A percentile compares a stretch with the other conserved stretches of the same genome.
phyloP scores from a whole-genome alignment of 2,329 filamentous ascomycete species.

The Coniosporium uncinatum region DNA sequence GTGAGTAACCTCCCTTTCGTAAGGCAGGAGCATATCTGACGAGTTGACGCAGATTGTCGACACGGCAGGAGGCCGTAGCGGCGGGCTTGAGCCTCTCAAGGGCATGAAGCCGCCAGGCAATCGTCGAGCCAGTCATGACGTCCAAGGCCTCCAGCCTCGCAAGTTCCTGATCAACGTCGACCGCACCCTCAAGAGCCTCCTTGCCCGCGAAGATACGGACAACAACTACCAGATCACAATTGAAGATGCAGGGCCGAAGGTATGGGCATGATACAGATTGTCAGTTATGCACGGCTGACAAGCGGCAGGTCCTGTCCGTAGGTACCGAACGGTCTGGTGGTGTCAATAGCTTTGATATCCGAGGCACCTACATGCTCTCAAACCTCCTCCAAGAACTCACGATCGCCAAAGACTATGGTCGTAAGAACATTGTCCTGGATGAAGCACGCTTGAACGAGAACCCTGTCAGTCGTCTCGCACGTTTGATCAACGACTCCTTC shows the following conservation, averaged over 20 bases:
- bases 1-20: constrained; percentile 29
- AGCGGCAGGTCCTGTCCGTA: constrained; percentile 65
- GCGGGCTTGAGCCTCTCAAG: background rate
- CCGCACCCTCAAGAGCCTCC: constrained; percentile 70
- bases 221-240: constrained; percentile 97
- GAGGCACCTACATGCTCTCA: constrained; percentile 95
- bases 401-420: constrained; percentile 84
- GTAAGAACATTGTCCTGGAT: constrained; percentile 86
- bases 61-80: background rate
- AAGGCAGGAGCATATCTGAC: background rate
- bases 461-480: constrained; percentile 80
- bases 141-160: constrained; percentile 40
- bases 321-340: constrained; percentile 84
- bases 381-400: constrained; percentile 95
- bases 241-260: constrained; percentile 91
- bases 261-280: constrained; percentile 23
- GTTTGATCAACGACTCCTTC: constrained; percentile 85
- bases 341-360: constrained; percentile 82
- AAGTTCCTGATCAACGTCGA: constrained; percentile 88
- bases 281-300: background rate
- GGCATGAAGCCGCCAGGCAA: constrained; percentile 1
- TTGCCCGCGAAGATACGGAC: constrained; percentile 88
- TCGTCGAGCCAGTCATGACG: background rate
- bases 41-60: constrained; percentile 7
- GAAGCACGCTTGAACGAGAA: constrained; percentile 93